Conservation (phyloP, 345 rosid species). For the Zanthoxylum bungeanum region DNA sequence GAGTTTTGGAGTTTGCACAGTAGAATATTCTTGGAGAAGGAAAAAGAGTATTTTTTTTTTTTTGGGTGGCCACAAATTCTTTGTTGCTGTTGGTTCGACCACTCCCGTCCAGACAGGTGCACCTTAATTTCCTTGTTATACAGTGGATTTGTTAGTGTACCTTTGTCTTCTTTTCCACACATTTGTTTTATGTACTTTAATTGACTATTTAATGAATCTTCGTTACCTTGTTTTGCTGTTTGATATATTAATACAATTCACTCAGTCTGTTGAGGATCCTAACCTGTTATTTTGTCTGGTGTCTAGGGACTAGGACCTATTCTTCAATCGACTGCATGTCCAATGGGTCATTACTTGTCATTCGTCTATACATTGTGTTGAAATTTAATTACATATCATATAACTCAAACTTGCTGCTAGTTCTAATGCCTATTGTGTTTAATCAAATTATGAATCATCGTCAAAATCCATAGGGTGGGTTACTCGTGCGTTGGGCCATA, state of each 20-base stretch:
- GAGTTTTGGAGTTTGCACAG: conserved; percentile 16
- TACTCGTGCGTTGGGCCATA: too few relatives aligned
- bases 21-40: conserved; percentile 21
- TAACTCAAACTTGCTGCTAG: neutral
- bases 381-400: neutral
- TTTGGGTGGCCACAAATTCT: conserved; percentile 20
- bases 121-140: conserved; percentile 11
- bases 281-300: neutral
- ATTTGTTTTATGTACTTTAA: conserved; percentile 1
- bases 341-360: neutral
- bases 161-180: neutral
- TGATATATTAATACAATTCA: neutral
- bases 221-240: neutral
- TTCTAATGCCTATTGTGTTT: neutral
- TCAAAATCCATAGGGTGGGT: too few relatives aligned
- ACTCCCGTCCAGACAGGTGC: conserved; percentile 19
- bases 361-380: neutral
- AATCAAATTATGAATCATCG: too few relatives aligned
- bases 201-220: neutral
- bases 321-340: neutral
- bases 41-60: conserved; percentile 5
- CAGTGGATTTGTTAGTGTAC: conserved; percentile 8
- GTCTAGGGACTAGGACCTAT: too few relatives aligned
- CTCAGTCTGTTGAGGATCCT: neutral
- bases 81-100: conserved; percentile 20